phyloP scores from a whole-genome alignment of 306 rosid species.

The Rosa rugosa region DNA sequence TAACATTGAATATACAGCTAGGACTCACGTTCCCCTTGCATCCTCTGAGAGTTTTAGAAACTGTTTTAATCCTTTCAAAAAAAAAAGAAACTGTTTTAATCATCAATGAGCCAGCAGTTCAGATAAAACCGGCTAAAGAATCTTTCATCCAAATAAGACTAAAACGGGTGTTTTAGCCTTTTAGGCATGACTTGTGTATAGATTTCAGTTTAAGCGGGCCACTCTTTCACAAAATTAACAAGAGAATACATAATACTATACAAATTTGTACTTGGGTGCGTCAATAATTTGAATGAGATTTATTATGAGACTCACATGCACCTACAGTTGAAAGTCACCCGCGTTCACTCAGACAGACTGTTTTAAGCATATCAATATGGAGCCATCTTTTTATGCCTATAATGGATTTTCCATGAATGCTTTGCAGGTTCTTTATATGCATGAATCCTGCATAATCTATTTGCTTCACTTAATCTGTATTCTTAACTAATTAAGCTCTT shows the following conservation, averaged over 20 bases:
- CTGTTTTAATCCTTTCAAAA: background rate
- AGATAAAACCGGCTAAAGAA: background rate
- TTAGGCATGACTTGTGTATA: background rate
- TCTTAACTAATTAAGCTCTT: background rate
- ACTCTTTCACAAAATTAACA: background rate
- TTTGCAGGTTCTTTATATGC: background rate
- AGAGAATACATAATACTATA: too few species aligned
- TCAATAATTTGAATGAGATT: background rate
- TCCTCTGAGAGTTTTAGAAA: constrained; percentile 1
- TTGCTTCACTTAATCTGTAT: background rate
- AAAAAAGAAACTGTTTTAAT: constrained; percentile 2
- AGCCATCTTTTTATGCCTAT: too few species aligned
- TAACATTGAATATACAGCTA: background rate
- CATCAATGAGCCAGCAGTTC: background rate
- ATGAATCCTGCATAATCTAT: background rate
- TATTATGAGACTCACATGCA: background rate
- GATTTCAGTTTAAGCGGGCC: background rate
- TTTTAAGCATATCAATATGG: too few species aligned
- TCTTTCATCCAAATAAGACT: background rate
- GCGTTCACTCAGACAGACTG: background rate
- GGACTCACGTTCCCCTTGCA: constrained; percentile 12
- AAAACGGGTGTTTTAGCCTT: background rate
- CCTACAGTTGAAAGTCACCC: background rate
- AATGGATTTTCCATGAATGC: background rate
- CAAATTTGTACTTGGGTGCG: background rate